A percentile compares a stretch with the other conserved stretches of the same genome.
Conservation (phyloP, 2,329 filamentous ascomycete species). For the Fusarium udum region DNA sequence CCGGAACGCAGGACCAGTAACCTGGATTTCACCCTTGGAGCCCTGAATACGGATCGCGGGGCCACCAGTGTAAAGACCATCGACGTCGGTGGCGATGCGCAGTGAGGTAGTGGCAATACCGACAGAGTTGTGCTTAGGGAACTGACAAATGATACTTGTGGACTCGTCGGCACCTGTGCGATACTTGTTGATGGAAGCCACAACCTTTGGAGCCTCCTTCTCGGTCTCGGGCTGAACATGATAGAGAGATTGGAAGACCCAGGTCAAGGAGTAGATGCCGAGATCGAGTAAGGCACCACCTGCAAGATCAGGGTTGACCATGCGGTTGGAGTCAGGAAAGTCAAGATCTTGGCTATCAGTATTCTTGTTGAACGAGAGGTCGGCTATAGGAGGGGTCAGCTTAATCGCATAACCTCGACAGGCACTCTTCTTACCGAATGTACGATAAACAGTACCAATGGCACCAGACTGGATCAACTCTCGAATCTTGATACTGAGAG, state of each 20-base stretch:
- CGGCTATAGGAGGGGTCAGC: slow-evolving; percentile 52
- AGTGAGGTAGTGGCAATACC: slow-evolving; percentile 77
- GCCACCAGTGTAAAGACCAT: slow-evolving; percentile 65
- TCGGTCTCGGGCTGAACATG: slow-evolving; percentile 75
- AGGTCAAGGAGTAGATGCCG: slow-evolving; percentile 88
- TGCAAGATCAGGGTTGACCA: slow-evolving; percentile 84
- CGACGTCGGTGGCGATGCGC: slow-evolving; percentile 69
- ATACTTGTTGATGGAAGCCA: slow-evolving; percentile 77
- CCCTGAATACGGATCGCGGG: slow-evolving; percentile 84
- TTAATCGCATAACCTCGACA: not conserved
- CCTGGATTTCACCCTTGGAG: slow-evolving; percentile 82
- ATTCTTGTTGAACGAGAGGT: slow-evolving; percentile 69
- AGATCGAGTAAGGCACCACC: slow-evolving; percentile 86
- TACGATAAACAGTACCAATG: slow-evolving; percentile 70
- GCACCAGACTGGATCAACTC: slow-evolving; percentile 67
- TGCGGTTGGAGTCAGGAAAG: slow-evolving; percentile 72
- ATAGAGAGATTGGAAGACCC: slow-evolving; percentile 91
- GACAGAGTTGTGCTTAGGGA: slow-evolving; percentile 74
- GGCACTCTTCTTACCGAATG: slow-evolving; percentile 55
- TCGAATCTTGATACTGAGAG: slow-evolving; percentile 78
- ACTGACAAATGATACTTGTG: slow-evolving; percentile 80
- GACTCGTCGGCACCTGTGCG: slow-evolving; percentile 79
- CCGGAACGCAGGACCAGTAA: slow-evolving; percentile 75
- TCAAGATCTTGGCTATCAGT: slow-evolving; percentile 65
- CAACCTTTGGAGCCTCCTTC: slow-evolving; percentile 74